phyloP scores from a whole-genome alignment of 192 early-diverging fungal genomes.

The Dimargaris xerosporica region DNA sequence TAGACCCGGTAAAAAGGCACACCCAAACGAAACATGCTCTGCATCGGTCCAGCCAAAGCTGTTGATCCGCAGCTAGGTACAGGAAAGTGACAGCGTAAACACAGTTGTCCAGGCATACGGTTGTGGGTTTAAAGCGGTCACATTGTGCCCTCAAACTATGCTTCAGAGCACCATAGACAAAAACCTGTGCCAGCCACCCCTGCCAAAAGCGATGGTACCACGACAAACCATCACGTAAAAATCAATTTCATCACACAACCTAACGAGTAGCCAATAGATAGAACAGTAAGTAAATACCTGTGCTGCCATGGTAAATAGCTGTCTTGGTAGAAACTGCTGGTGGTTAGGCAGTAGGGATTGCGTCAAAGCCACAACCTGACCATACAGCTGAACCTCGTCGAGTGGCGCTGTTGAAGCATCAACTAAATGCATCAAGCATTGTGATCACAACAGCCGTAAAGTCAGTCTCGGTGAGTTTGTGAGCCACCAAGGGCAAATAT shows the following conservation, averaged over 20 bases:
- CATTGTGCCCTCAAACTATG: not conserved
- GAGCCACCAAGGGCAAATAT: no score
- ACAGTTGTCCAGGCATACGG: not conserved
- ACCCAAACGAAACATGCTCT: not conserved
- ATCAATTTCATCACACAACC: not conserved
- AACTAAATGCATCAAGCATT: no score
- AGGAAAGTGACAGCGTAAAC: not conserved
- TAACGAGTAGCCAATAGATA: no score
- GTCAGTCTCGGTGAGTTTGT: no score
- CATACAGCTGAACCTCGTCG: no score
- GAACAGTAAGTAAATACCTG: no score
- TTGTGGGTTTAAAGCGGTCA: not conserved
- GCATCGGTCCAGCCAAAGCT: slow-evolving; percentile 7
- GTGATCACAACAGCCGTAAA: no score
- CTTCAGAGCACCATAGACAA: not conserved
- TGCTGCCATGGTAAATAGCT: no score
- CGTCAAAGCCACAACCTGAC: no score
- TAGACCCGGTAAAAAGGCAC: not conserved
- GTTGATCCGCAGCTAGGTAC: not conserved
- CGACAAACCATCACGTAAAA: not conserved
- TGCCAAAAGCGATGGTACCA: not conserved
- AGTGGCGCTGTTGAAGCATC: no score
- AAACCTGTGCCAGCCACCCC: not conserved
- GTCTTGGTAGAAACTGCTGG: no score
- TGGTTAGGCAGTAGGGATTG: no score